These are phyloP conservation scores for Hordeum marinum DNA, from an alignment of 176 grass and related monocot species.

Conservation along the genomic window DNA sequence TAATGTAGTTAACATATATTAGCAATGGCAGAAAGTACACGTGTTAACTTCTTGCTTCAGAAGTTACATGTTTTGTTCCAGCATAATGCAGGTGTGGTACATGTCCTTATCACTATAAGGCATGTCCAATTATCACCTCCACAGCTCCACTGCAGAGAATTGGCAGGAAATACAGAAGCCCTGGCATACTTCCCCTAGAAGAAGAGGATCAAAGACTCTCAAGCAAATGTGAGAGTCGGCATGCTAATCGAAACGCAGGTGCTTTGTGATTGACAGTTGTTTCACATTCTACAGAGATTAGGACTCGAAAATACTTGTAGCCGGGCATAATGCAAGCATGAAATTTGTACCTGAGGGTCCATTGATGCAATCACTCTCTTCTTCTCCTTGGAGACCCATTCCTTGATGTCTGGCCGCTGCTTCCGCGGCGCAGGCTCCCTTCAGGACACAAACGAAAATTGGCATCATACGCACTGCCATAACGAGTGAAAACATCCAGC, in stretches of 20 bases:
- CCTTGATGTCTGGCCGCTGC: conserved; percentile 32
- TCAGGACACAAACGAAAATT: neutral
- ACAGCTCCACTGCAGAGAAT: neutral
- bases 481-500: too few relatives aligned
- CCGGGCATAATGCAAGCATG: neutral
- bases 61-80: neutral
- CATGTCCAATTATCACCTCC: neutral
- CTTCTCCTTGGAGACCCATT: conserved; percentile 42
- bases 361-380: conserved; percentile 51
- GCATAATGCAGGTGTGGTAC: neutral
- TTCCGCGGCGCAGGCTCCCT: conserved; percentile 43
- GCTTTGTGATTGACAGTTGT: neutral
- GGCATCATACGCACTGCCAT: too few relatives aligned
- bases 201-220: neutral
- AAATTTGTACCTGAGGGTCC: conserved; percentile 51
- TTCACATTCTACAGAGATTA: neutral
- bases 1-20: neutral
- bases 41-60: neutral
- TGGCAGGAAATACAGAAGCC: neutral
- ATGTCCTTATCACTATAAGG: neutral
- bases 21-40: neutral
- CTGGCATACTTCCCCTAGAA: neutral
- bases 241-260: neutral
- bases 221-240: neutral
- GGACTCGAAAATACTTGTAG: neutral